Percentiles rank a stretch among this genome's conserved stretches.
These are phyloP conservation scores for Solanum virginianum DNA, from an alignment of 257 asterid genomes.

Conservation along the genomic window DNA sequence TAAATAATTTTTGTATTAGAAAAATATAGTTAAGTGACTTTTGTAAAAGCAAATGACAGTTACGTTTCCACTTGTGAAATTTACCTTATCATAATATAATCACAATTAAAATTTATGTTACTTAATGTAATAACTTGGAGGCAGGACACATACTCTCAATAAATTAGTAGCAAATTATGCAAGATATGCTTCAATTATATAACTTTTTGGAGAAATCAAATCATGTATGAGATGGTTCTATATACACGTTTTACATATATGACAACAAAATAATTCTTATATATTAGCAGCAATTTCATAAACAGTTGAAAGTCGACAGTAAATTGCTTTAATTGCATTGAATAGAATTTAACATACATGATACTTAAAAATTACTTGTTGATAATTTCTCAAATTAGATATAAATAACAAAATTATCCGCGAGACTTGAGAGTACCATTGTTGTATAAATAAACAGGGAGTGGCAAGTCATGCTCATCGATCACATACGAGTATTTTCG, in stretches of 20 bases:
- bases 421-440: neutral
- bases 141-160: neutral
- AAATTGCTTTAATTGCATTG: neutral
- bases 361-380: neutral
- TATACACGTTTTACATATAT: neutral
- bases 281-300: neutral
- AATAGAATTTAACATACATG: neutral
- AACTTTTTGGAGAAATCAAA: neutral
- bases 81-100: neutral
- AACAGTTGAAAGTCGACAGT: neutral
- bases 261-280: neutral
- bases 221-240: neutral
- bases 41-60: neutral
- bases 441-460: neutral
- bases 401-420: neutral
- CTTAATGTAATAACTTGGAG: neutral
- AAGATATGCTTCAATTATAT: neutral
- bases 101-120: neutral
- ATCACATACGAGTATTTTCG: neutral
- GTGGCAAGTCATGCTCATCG: neutral
- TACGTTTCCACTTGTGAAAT: too few species aligned
- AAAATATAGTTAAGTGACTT: neutral
- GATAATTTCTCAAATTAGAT: neutral
- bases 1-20: too few species aligned
- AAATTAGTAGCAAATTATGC: neutral